A percentile compares a stretch with the other conserved stretches of the same genome.
These are phyloP conservation scores for Podospora anserina DNA, from an alignment of 495 filamentous ascomycete species.

Conservation along the genomic window DNA sequence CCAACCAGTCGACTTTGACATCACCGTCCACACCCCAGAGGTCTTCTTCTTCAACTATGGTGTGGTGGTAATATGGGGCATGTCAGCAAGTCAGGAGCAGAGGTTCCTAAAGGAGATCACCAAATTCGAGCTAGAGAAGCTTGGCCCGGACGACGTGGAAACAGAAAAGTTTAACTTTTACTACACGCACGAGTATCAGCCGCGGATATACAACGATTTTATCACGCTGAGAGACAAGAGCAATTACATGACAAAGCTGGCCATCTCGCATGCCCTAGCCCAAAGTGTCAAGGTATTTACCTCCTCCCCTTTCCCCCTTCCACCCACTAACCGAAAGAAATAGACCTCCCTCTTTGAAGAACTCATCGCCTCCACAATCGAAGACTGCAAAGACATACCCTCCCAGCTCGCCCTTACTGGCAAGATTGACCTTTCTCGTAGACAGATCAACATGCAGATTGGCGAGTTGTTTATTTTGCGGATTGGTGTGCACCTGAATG, in stretches of 20 bases:
- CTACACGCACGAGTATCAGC: slow-evolving; percentile 94
- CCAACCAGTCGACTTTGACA: slow-evolving; percentile 58
- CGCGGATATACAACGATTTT: slow-evolving; percentile 98
- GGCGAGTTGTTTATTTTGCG: slow-evolving; percentile 95
- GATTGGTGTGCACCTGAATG: slow-evolving; percentile 97
- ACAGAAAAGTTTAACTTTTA: slow-evolving; percentile 99
- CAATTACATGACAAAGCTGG: slow-evolving; percentile 97
- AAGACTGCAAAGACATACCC: slow-evolving; percentile 83
- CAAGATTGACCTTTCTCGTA: slow-evolving; percentile 76
- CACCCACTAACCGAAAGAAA: slow-evolving; percentile 5
- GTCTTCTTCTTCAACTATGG: slow-evolving; percentile 96
- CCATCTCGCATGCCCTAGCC: slow-evolving; percentile 90
- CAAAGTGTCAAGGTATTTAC: slow-evolving; percentile 79
- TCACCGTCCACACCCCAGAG: slow-evolving; percentile 80
- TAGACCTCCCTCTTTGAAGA: slow-evolving; percentile 97
- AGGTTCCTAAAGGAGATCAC: slow-evolving; percentile 88
- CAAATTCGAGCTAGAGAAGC: slow-evolving; percentile 91
- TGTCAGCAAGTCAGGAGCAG: slow-evolving; percentile 79
- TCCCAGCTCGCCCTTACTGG: slow-evolving; percentile 87
- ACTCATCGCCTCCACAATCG: slow-evolving; percentile 87
- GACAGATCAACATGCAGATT: slow-evolving; percentile 97
- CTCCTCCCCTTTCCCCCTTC: neutral
- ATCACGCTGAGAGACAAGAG: slow-evolving; percentile 87
- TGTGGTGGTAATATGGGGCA: slow-evolving; percentile 99
- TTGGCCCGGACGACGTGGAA: slow-evolving; percentile 82